Conservation (phyloP, 208 protist species). For the Zelonia costaricensis region DNA sequence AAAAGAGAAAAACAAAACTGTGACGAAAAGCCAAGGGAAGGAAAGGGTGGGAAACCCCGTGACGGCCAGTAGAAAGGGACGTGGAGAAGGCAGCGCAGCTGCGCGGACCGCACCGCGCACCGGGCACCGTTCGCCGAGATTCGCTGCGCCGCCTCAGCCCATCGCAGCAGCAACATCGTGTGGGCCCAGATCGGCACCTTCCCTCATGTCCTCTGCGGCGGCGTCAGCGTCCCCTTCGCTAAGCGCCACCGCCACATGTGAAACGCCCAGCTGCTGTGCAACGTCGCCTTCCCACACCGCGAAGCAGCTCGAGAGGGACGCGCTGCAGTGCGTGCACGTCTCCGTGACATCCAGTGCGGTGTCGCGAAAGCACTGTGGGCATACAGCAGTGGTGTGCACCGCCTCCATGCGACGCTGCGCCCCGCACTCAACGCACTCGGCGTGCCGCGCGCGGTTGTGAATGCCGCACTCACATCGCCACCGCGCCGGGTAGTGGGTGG, state of each 20-base stretch:
- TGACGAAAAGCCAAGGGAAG: no score
- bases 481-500: constrained; percentile 46
- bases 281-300: constrained; percentile 1
- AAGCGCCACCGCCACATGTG: not conserved
- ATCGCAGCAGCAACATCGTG: no score
- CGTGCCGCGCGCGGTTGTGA: constrained; percentile 29
- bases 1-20: no score
- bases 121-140: no score
- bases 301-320: constrained; percentile 11
- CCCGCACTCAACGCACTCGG: constrained; percentile 64
- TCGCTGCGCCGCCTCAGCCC: no score
- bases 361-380: constrained; percentile 59
- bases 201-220: no score
- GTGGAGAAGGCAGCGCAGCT: no score
- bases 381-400: constrained; percentile 40
- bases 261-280: not conserved
- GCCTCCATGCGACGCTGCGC: constrained; percentile 34
- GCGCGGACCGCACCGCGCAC: no score
- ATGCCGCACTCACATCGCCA: constrained; percentile 73
- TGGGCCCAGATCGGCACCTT: no score
- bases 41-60: no score
- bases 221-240: not conserved
- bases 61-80: no score
- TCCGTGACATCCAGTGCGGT: constrained; percentile 54
- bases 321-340: constrained; percentile 58